phyloP scores from a whole-genome alignment of 2,329 filamentous ascomycete genomes.

The Rhynchosporium graminicola region DNA sequence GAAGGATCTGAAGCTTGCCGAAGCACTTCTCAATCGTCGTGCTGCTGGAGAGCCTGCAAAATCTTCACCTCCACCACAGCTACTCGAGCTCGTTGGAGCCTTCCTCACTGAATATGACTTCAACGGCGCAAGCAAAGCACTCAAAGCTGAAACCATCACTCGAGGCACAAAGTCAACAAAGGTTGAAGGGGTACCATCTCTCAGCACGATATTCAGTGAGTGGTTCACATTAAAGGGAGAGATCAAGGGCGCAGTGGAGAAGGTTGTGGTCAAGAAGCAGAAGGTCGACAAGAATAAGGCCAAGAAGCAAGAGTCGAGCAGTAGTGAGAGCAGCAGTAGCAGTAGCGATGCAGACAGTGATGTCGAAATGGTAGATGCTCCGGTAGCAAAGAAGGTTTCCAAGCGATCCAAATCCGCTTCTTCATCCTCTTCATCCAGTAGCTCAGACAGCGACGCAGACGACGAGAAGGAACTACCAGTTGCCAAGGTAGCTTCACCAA shows the following conservation, averaged over 20 bases:
- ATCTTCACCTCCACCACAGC: conserved; percentile 54
- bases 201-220: conserved; percentile 43
- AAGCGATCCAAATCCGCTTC: conserved; percentile 41
- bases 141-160: conserved; percentile 61
- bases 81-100: conserved; percentile 65
- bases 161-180: conserved; percentile 44
- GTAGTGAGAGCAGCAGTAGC: conserved; percentile 41
- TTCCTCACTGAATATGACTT: conserved; percentile 71
- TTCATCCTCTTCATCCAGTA: conserved; percentile 43
- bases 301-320: conserved; percentile 41
- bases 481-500: conserved; percentile 34
- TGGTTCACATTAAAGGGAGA: conserved; percentile 41
- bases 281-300: conserved; percentile 37
- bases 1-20: conserved; percentile 37
- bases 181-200: conserved; percentile 45
- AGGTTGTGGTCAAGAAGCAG: conserved; percentile 24
- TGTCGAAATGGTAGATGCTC: conserved; percentile 41
- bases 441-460: conserved; percentile 52
- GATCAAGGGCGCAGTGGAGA: conserved; percentile 21
- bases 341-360: conserved; percentile 37
- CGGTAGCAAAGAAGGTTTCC: conserved; percentile 38
- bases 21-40: conserved; percentile 36
- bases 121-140: conserved; percentile 58
- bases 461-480: conserved; percentile 47
- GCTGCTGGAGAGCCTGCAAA: conserved; percentile 32